These are phyloP conservation scores for Phoenix roebelenii DNA, from an alignment of 176 grass and related monocot species.

Conservation along the genomic window DNA sequence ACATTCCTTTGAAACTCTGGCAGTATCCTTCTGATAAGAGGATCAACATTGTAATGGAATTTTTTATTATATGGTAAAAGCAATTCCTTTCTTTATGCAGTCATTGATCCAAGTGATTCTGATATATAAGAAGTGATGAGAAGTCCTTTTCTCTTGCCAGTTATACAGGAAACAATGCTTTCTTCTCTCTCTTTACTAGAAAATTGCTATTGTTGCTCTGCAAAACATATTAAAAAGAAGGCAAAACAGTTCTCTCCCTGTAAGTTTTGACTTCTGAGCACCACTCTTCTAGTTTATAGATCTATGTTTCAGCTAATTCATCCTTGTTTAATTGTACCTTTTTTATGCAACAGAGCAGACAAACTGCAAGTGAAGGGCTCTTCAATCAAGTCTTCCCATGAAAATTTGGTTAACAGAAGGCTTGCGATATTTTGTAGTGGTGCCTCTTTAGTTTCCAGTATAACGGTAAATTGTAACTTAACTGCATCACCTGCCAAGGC, in stretches of 20 bases:
- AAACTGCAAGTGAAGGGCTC: conserved; percentile 9
- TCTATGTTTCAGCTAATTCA: not conserved
- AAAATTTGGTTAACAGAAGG: conserved; percentile 17
- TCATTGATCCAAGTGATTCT: not conserved
- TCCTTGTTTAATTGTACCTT: not conserved
- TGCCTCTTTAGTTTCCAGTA: conserved; percentile 21
- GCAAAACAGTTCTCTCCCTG: not conserved
- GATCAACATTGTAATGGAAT: too few species aligned
- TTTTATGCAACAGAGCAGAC: conserved; percentile 62
- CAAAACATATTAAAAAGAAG: conserved; percentile 10
- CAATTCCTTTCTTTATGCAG: not conserved
- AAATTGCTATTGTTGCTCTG: conserved; percentile 27
- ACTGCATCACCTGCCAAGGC: conserved; percentile 26
- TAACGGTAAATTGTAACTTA: not conserved
- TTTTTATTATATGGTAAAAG: too few species aligned
- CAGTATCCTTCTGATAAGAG: too few species aligned
- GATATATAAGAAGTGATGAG: conserved; percentile 2
- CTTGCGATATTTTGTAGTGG: conserved; percentile 25
- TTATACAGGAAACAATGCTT: conserved; percentile 24
- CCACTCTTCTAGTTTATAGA: conserved; percentile 1
- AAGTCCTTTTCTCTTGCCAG: not conserved
- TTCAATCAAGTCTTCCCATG: not conserved
- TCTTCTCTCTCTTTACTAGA: conserved; percentile 24
- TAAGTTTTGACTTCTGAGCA: conserved; percentile 17
- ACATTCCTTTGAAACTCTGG: too few species aligned